phyloP scores from a whole-genome alignment of 2,329 filamentous ascomycete species.

The Alternaria infectoria region DNA sequence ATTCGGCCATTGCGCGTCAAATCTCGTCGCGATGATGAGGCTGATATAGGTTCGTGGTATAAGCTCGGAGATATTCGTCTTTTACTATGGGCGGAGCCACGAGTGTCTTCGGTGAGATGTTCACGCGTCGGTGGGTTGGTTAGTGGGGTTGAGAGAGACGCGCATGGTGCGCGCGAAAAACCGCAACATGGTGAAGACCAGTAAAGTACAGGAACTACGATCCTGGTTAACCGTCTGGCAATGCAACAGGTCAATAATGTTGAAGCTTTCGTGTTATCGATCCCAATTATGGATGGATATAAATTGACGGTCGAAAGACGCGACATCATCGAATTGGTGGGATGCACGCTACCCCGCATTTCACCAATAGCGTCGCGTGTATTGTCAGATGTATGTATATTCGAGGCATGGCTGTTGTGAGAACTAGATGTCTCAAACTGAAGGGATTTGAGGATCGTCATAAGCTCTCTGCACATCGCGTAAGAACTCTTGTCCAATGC shows the following conservation, averaged over 20 bases:
- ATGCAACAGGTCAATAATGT: neutral
- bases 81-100: neutral
- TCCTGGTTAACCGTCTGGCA: neutral
- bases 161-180: neutral
- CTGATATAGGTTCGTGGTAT: too few relatives aligned
- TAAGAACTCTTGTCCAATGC: neutral
- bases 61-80: too few relatives aligned
- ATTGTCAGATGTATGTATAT: neutral
- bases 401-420: neutral
- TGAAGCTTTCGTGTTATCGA: neutral
- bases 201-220: neutral
- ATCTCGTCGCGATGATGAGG: neutral
- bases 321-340: conserved; percentile 7
- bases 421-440: neutral
- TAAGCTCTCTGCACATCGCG: neutral
- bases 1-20: conserved; percentile 14
- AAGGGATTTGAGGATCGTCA: neutral
- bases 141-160: conserved; percentile 3
- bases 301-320: neutral
- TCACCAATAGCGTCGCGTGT: conserved; percentile 7
- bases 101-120: neutral
- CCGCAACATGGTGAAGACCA: neutral
- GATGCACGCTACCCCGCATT: conserved; percentile 22
- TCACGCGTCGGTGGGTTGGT: neutral
- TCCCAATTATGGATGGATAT: neutral